Conservation (phyloP, 2,329 filamentous ascomycete genomes). For the Beauveria medogensis region DNA sequence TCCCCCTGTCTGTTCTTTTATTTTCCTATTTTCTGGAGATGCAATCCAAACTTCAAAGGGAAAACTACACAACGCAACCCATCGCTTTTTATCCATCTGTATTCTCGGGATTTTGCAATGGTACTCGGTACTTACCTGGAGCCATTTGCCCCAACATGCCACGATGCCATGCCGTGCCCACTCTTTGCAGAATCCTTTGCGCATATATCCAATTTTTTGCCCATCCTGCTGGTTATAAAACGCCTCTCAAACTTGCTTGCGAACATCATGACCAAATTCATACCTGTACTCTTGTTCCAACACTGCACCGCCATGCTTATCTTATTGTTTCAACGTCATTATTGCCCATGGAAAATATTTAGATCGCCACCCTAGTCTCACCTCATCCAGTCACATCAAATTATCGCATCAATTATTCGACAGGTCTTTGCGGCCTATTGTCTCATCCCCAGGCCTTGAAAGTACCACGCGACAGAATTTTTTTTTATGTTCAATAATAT, state of each 20-base stretch:
- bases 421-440: no score
- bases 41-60: no score
- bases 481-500: no score
- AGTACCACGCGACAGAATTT: no score
- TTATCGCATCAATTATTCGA: no score
- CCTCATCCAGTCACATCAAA: not conserved
- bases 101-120: not conserved
- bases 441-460: no score
- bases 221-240: not conserved
- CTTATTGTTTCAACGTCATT: not conserved
- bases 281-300: not conserved
- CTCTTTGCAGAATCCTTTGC: not conserved
- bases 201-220: no score
- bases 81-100: not conserved
- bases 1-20: not conserved
- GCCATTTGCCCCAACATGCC: no score
- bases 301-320: no score
- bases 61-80: not conserved
- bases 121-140: no score
- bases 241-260: not conserved
- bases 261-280: not conserved
- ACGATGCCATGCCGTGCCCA: not conserved
- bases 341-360: not conserved
- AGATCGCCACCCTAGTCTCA: not conserved
- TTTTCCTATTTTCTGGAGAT: not conserved